Percentiles rank a stretch among this genome's conserved stretches.
Evolutionary conservation across 441 rosid species (phyloP).

Genomic region (Biscutella laevigata): DNA sequence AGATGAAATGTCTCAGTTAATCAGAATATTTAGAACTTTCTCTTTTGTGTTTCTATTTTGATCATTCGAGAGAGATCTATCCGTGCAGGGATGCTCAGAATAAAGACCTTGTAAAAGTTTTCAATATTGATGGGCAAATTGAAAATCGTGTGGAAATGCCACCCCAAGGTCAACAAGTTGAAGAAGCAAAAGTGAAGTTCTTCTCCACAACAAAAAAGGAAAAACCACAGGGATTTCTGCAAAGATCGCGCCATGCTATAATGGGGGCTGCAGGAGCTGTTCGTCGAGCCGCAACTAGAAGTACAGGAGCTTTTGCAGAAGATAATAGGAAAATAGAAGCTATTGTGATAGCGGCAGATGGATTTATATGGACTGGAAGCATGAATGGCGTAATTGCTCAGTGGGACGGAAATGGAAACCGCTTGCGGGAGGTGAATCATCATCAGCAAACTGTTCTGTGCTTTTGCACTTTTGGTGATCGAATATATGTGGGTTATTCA

Average conservation of each 20-base stretch:
- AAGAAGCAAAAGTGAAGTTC: constrained; percentile 71
- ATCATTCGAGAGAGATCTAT: constrained; percentile 12
- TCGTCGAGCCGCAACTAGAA: constrained; percentile 85
- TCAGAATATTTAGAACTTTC: no score
- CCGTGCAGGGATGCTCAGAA: constrained; percentile 80
- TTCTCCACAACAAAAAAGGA: constrained; percentile 76
- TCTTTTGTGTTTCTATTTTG: constrained; percentile 8
- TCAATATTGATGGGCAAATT: constrained; percentile 80
- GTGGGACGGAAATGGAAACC: constrained; percentile 86
- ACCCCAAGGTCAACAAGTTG: constrained; percentile 57
- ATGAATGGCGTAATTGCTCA: constrained; percentile 71
- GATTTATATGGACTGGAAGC: constrained; percentile 86
- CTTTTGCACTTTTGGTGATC: constrained; percentile 68
- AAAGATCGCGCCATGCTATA: constrained; percentile 87
- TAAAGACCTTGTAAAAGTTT: constrained; percentile 80
- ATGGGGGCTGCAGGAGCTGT: constrained; percentile 99
- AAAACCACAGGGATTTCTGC: constrained; percentile 70
- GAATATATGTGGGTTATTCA: constrained; percentile 71
- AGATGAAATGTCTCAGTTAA: no score
- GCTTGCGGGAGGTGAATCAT: constrained; percentile 61
- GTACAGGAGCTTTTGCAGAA: constrained; percentile 74
- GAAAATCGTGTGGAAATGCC: constrained; percentile 69
- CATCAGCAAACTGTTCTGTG: constrained; percentile 67
- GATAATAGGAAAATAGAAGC: constrained; percentile 86
- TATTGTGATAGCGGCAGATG: constrained; percentile 56